Percentiles rank a stretch among this genome's conserved stretches.
phyloP scores from a whole-genome alignment of 169 alveolate species.

The Cryptosporidium sp. region DNA sequence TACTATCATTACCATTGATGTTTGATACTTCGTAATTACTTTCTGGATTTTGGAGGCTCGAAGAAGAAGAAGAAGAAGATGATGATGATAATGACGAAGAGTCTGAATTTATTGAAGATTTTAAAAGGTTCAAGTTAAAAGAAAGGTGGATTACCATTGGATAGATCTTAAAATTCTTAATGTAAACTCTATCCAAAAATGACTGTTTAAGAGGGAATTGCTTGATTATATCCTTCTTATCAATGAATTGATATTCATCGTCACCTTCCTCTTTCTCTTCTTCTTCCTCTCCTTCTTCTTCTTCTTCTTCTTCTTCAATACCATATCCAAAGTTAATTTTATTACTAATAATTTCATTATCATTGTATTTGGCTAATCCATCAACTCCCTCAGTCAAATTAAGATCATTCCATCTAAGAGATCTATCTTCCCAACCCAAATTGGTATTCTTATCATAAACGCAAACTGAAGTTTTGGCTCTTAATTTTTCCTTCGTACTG shows the following conservation, averaged over 20 bases:
- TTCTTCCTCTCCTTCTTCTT: not conserved
- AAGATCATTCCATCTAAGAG: not conserved
- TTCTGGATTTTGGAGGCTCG: not conserved
- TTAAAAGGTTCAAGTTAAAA: slow-evolving; percentile 36
- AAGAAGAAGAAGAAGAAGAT: not conserved
- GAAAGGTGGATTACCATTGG: slow-evolving; percentile 70
- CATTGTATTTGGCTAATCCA: not conserved
- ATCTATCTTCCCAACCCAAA: not conserved
- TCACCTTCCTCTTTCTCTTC: not conserved
- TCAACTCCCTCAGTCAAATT: not conserved
- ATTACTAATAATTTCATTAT: not conserved
- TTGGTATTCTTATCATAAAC: not conserved
- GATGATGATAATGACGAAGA: not conserved
- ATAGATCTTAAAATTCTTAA: slow-evolving; percentile 48
- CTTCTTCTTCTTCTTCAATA: not conserved
- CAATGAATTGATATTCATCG: slow-evolving; percentile 19
- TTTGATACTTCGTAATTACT: not conserved
- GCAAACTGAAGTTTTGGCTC: not conserved
- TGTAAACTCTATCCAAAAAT: not conserved
- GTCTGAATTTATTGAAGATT: slow-evolving; percentile 10
- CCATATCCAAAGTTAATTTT: too few species aligned
- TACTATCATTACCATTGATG: not conserved
- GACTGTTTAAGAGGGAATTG: slow-evolving; percentile 51
- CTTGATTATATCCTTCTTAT: slow-evolving; percentile 36
- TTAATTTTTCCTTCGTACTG: not conserved